phyloP scores from a whole-genome alignment of 75 land plant species.

The Larix kaempferi region DNA sequence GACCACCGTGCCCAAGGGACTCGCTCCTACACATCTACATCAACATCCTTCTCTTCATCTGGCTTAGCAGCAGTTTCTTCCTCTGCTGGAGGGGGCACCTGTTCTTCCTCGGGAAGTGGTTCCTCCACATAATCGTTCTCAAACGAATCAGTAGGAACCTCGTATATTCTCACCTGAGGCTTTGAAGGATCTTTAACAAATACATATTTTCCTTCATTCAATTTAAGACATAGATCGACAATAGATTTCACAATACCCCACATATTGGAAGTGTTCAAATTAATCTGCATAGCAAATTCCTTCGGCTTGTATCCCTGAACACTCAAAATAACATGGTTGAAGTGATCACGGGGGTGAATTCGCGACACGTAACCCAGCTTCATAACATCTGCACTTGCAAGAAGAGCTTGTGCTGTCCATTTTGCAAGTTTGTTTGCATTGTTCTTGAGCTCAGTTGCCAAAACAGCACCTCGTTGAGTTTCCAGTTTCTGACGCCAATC shows the following conservation, averaged over 20 bases:
- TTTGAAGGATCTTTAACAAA: constrained; percentile 96
- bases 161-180: constrained; percentile 90
- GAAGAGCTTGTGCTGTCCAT: constrained; percentile 97
- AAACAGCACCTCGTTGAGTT: constrained; percentile 93
- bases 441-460: constrained; percentile 96
- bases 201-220: constrained; percentile 92
- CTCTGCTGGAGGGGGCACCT: constrained; percentile 83
- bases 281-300: constrained; percentile 94
- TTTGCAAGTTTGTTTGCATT: constrained; percentile 98
- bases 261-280: constrained; percentile 87
- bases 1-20: no score
- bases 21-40: constrained; percentile 26
- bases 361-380: constrained; percentile 96
- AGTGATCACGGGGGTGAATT: constrained; percentile 84
- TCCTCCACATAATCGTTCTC: constrained; percentile 99
- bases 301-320: constrained; percentile 92
- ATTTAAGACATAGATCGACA: constrained; percentile 92
- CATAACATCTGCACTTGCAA: constrained; percentile 91
- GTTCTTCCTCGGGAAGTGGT: constrained; percentile 97
- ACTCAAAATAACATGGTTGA: constrained; percentile 79
- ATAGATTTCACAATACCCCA: constrained; percentile 98
- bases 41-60: constrained; percentile 53
- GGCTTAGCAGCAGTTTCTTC: constrained; percentile 40
- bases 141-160: constrained; percentile 95
- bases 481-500: constrained; percentile 99